phyloP scores from a whole-genome alignment of 768 basidiomycete genomes.

The Mycena galopus region DNA sequence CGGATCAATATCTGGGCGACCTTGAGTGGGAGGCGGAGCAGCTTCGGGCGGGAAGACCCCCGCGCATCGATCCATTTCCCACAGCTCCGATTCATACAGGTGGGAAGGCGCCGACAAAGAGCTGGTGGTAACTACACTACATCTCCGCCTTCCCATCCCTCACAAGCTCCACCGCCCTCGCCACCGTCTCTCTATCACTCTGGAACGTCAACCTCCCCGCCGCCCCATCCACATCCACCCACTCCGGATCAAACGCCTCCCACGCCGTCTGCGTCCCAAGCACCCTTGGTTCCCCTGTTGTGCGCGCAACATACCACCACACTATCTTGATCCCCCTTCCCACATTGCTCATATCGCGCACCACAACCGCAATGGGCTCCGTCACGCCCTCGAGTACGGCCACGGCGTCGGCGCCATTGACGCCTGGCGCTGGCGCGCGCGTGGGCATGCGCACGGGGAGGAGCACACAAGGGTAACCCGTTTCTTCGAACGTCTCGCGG shows the following conservation, averaged over 20 bases:
- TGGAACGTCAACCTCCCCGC: constrained; percentile 52
- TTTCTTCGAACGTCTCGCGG: constrained; percentile 76
- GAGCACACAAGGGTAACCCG: constrained; percentile 67
- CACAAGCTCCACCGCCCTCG: constrained; percentile 55
- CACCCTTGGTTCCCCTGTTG: constrained; percentile 48
- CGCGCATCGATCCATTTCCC: constrained; percentile 35
- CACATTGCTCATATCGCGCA: constrained; percentile 33
- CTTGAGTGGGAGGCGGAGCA: constrained; percentile 72
- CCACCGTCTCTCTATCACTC: constrained; percentile 54
- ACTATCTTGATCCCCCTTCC: constrained; percentile 57
- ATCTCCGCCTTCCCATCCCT: constrained; percentile 38
- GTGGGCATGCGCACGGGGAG: constrained; percentile 66
- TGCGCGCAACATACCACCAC: constrained; percentile 64
- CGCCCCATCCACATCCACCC: constrained; percentile 52
- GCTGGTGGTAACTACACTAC: constrained; percentile 7
- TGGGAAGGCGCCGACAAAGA: no score
- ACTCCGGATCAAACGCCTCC: constrained; percentile 57
- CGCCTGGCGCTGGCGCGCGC: constrained; percentile 65
- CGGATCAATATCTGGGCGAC: constrained; percentile 75
- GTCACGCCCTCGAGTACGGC: constrained; percentile 35
- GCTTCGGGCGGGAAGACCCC: constrained; percentile 45
- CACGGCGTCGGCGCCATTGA: constrained; percentile 47
- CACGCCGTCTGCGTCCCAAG: constrained; percentile 59
- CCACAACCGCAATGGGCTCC: constrained; percentile 52
- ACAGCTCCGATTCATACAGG: not conserved